Evolutionary conservation across 371 early-diverging fungal genomes (phyloP).

Genomic region (Paraphysoderma sedebokerense): DNA sequence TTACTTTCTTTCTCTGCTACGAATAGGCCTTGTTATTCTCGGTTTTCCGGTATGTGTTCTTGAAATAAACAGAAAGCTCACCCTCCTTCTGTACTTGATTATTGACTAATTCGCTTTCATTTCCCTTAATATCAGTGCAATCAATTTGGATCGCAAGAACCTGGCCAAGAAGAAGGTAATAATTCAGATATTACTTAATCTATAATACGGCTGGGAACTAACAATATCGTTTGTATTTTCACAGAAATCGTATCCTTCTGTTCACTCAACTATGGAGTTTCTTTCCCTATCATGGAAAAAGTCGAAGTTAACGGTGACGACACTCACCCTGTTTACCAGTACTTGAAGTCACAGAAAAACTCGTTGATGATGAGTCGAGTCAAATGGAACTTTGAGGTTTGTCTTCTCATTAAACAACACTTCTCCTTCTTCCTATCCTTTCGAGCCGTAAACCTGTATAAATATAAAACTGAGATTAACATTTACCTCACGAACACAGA

Average conservation of each 20-base stretch:
- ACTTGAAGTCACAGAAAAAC: constrained; percentile 41
- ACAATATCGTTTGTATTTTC: constrained; percentile 9
- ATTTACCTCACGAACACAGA: constrained; percentile 11
- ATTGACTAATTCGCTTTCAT: neutral
- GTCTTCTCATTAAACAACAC: constrained; percentile 22
- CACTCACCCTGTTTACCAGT: constrained; percentile 52
- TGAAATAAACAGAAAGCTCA: neutral
- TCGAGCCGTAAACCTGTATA: neutral
- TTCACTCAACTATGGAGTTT: constrained; percentile 41
- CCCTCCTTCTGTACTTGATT: neutral
- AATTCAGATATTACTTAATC: constrained; percentile 3
- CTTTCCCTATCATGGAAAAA: constrained; percentile 71
- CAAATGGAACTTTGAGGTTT: constrained; percentile 49
- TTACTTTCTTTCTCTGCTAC: neutral
- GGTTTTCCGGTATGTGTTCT: no score
- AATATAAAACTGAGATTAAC: neutral
- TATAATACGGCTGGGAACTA: neutral
- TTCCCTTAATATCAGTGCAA: constrained; percentile 92
- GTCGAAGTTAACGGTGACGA: constrained; percentile 64
- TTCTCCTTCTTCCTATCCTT: neutral
- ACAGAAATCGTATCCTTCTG: constrained; percentile 47
- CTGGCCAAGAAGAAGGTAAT: constrained; percentile 39
- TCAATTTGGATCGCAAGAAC: constrained; percentile 69
- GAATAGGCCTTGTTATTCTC: constrained; percentile 47
- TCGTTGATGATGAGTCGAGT: constrained; percentile 34